Evolutionary conservation across 805 yeast genomes (phyloP), one percentile per base, ranked within the genome.

Genomic region (Spathaspora gorwiae): DNA sequence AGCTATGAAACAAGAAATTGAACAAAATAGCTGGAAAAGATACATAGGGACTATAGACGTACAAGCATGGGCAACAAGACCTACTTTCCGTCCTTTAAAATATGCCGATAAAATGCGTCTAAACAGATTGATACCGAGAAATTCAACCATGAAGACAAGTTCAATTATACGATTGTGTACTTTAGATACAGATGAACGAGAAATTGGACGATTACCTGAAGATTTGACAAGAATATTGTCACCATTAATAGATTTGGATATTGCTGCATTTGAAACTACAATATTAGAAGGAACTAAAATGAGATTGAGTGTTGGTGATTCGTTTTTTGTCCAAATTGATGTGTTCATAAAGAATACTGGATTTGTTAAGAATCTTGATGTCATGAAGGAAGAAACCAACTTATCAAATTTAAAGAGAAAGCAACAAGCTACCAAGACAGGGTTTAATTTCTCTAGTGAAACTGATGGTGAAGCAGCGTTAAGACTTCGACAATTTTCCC

Each of bases 161-260:
- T 63, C 73, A 1, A 63, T 70, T 6, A 62, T 71, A 9, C 51
- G 76, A 36, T 49, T 72, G 11, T 61, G 56, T 47, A 61, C 68
- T 2, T 9, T n/a, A 10, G 26, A 14, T 24, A 33, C 44, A 1
- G 52, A 53, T 9, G 47, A 45, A 1, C 51, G 85, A 47, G 96
- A 87, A 57, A 69, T 90, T 29, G 97, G 94, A 0, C 75, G 96
- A 52, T 59, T 87, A 1, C 83, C 87, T 0, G 90, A 84, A 50
- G 85, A 80, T 41, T 68, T 80, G 29, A 89, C 95, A 0, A 64
- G 75, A 5, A 74, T 83, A 9, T 57, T 90, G 8, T 76, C 83
- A 3, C 89, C 95, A 0, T 68, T 90, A 30, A 45, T 87, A 2
- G 86, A 79, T 44, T 61, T 76, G 8, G 68, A 72, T 7, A 69